Evolutionary conservation across 148 eudicot genomes (phyloP).

Genomic region (Polygonum maritimum): DNA sequence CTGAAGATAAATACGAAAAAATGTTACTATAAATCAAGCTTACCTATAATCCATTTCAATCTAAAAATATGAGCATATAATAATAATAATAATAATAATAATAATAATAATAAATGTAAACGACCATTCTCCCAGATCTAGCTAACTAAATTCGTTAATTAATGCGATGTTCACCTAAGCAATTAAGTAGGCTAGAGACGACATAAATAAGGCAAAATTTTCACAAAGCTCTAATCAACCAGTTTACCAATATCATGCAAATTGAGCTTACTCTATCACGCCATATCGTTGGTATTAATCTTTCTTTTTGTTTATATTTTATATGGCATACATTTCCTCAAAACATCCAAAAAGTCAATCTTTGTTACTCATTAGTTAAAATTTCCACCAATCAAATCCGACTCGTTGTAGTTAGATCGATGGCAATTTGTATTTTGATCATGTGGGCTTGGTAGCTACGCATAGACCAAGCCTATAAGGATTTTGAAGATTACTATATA

Average conservation of each 20-base stretch:
- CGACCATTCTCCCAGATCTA: background rate
- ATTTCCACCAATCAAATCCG: background rate
- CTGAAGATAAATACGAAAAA: background rate
- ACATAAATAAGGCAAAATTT: background rate
- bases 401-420: background rate
- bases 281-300: background rate
- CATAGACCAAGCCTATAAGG: background rate
- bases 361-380: background rate
- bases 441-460: constrained; percentile 1
- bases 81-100: too few species aligned
- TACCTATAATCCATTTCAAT: too few species aligned
- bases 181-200: background rate
- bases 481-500: background rate
- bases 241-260: background rate
- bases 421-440: background rate
- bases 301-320: background rate
- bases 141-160: background rate
- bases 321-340: background rate
- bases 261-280: background rate
- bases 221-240: background rate
- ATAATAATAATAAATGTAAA: background rate
- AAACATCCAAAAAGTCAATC: background rate
- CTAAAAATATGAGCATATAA: background rate
- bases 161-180: too few species aligned
- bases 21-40: too few species aligned